Percentiles rank a stretch among this genome's conserved stretches.
phyloP scores from a whole-genome alignment of 2,329 filamentous ascomycete genomes.

The Diaporthe eres region DNA sequence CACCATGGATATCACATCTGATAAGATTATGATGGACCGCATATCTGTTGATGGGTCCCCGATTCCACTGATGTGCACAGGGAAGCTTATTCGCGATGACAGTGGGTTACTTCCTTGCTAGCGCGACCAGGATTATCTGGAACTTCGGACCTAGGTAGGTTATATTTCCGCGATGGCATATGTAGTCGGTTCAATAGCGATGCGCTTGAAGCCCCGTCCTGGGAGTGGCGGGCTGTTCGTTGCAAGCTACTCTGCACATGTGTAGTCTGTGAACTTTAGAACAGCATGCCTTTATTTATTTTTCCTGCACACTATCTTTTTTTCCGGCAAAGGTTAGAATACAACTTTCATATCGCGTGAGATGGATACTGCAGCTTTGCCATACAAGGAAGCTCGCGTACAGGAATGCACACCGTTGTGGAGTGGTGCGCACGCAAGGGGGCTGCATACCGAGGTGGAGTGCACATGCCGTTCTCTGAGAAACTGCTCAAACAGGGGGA shows the following conservation, averaged over 20 bases:
- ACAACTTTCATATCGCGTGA: no score
- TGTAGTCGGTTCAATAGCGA: neutral
- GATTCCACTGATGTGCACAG: slow-evolving; percentile 1
- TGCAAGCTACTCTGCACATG: neutral
- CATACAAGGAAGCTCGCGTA: neutral
- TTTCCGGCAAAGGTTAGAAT: neutral
- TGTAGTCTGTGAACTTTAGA: neutral
- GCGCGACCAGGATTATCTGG: neutral
- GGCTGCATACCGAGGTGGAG: neutral
- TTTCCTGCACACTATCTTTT: no score
- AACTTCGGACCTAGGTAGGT: neutral
- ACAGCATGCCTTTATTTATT: neutral
- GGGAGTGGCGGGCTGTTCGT: neutral
- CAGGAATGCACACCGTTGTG: neutral
- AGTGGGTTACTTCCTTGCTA: neutral
- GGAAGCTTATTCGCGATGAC: slow-evolving; percentile 9
- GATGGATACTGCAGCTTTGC: neutral
- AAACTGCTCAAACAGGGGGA: slow-evolving; percentile 13
- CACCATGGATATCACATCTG: neutral
- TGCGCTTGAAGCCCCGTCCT: neutral
- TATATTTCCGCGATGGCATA: neutral
- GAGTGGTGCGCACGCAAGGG: neutral
- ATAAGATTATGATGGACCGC: slow-evolving; percentile 16
- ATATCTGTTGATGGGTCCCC: slow-evolving; percentile 6
- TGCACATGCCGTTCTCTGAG: neutral